phyloP scores from a whole-genome alignment of 352 stramenopile species.

The Pseudoperonospora humuli region DNA sequence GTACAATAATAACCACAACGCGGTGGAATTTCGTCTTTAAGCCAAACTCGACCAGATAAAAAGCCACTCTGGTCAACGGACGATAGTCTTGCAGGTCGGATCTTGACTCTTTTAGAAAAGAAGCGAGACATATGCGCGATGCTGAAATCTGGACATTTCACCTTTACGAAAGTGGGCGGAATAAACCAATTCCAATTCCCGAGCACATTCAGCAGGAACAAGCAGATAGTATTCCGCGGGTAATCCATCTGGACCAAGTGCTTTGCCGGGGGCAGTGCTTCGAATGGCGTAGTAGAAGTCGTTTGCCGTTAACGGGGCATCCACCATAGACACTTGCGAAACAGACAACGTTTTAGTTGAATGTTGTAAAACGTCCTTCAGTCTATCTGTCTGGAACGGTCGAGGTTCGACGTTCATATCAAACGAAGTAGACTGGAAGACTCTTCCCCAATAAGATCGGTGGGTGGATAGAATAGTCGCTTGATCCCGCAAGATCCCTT shows the following conservation, averaged over 20 bases:
- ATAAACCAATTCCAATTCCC: background rate
- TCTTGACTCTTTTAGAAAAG: too few species aligned
- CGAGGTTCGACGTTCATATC: background rate
- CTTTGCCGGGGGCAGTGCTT: background rate
- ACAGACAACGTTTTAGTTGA: too few species aligned
- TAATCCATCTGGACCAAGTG: background rate
- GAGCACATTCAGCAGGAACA: background rate
- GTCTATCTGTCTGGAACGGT: background rate
- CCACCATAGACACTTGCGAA: background rate
- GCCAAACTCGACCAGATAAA: too few species aligned
- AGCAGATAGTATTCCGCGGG: background rate
- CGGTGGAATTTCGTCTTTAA: background rate
- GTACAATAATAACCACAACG: slow-evolving; percentile 10
- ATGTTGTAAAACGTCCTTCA: background rate
- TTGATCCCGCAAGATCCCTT: slow-evolving; percentile 1
- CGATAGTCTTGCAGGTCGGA: too few species aligned
- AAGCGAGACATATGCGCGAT: background rate
- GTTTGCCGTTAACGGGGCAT: background rate
- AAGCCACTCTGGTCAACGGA: too few species aligned
- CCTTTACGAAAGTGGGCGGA: background rate
- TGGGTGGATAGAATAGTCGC: background rate
- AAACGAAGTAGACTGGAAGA: slow-evolving; percentile 1
- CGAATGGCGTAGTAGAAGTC: background rate
- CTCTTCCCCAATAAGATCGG: slow-evolving; percentile 1
- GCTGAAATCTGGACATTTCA: background rate